A percentile compares a stretch with the other conserved stretches of the same genome.
Evolutionary conservation across 225 moss, liverwort and hornwort genomes (phyloP).

Genomic region (Bryoerythrophyllum caledonicum): DNA sequence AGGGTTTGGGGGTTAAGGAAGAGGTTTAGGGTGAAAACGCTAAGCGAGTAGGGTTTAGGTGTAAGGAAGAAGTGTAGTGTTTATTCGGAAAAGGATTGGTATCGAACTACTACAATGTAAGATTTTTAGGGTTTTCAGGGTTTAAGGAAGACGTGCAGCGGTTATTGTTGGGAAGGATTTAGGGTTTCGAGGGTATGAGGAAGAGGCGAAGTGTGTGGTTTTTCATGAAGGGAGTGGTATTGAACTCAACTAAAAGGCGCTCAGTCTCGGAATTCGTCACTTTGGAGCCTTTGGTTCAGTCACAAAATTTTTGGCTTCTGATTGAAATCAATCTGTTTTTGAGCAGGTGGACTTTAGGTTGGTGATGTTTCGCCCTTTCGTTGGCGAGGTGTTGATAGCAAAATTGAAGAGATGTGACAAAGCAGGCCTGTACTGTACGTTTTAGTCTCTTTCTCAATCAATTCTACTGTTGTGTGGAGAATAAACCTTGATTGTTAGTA

Average conservation of each 20-base stretch:
- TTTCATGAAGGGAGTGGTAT: neutral
- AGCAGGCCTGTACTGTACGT: slow-evolving; percentile 87
- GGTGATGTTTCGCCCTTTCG: slow-evolving; percentile 95
- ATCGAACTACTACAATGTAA: too few species aligned
- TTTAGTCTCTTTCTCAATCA: slow-evolving; percentile 1
- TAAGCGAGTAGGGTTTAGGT: neutral
- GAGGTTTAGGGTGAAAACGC: too few species aligned
- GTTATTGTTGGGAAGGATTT: too few species aligned
- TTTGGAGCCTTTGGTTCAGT: neutral
- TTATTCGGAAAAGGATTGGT: too few species aligned
- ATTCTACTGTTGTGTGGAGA: neutral
- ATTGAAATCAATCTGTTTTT: slow-evolving; percentile 7
- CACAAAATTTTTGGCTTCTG: neutral
- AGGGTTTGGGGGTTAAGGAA: too few species aligned
- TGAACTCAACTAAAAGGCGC: neutral
- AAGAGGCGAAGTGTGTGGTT: too few species aligned
- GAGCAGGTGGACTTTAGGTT: slow-evolving; percentile 83
- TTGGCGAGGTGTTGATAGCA: slow-evolving; percentile 88
- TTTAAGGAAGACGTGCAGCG: too few species aligned
- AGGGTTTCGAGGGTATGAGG: too few species aligned
- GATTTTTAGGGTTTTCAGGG: too few species aligned
- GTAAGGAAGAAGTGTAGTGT: too few species aligned
- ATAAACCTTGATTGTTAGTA: neutral
- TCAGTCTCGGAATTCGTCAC: neutral
- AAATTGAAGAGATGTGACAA: slow-evolving; percentile 92